Evolutionary conservation across 805 yeast species (phyloP), one percentile per base, ranked within the genome.

Genomic region (Kuraishia piskuri): DNA sequence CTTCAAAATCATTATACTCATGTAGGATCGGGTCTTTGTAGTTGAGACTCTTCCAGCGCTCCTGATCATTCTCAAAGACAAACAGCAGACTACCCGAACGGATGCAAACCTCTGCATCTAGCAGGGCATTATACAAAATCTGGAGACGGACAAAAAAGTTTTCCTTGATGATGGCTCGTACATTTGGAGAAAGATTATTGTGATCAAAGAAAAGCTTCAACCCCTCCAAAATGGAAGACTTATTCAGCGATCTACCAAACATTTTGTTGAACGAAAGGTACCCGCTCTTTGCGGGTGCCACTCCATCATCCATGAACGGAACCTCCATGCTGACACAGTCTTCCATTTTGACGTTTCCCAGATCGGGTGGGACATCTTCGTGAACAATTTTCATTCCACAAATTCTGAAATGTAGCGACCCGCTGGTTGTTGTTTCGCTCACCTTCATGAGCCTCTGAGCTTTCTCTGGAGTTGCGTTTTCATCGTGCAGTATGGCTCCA

Each of bases 351-450:
- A 51, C 46, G 2, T 37, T 45, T 6, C 21, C 49, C 19, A 48
- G 19, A 21, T 22, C 25, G 6, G 45, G 20, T 4, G 47, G 51
- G 3, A 19, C 20, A 22, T 20, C 46, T 10, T 52, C 48, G 14
- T 46, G 53, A 57, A 66, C 74, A 4, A 85, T 67, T 56, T 83
- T 84, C 92, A 92, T 88, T 0, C 99, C 99, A 61, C 98, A 91
- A 2, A 92, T 80, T 55, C 99, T 72, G 58, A 86, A 83, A 19
- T 82, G 77, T 12, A 88, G 71, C 2, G 84, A 71, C 0, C 97
- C 96, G 48, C 94, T 85, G 0, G 98, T 92, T 1, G 98, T 92
- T 0, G 70, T 54, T 1, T 69, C 63, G 48, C 94, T 78, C 0
- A 94, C 97, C 23, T 74, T 68, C 25, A 68, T 70, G 61, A 92